Evolutionary conservation across 768 basidiomycete species (phyloP), one percentile per base, ranked within the genome.

Genomic region (Clitopilus passeckerianus): DNA sequence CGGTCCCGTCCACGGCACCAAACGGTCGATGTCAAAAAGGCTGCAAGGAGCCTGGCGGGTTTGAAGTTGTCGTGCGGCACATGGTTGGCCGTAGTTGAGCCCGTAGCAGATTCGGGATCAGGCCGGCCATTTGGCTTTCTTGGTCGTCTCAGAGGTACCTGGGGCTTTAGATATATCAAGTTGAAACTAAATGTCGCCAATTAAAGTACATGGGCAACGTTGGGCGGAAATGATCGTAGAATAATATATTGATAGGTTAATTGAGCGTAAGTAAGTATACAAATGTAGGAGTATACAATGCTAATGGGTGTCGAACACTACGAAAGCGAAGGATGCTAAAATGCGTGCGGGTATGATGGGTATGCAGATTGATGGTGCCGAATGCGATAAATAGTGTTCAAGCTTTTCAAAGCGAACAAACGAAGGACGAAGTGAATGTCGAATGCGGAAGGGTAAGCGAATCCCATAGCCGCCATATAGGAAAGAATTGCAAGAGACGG

Each of bases 301-400:
- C 46, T 50, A 50, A 23, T 50, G 37, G n/a, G 46, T 50, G 18
- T 50, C 6, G 9, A 56, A 35, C 34, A n/a, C 8, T 34, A 41
- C n/a, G 46, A 62, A 37, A 63, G 63, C 63, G 57, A 64, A 58
- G 56, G 59, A 43, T 41, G 54, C 55, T 62, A 53, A 63, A 61
- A 59, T 33, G 61, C 52, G 22, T 43, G 59, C 60, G 54, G 58
- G 56, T 60, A 33, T 52, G 56, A 44, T 37, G 35, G 54, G 61
- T 65, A 63, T 67, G 58, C 43, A 22, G 57, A 62, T 56, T 56
- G 58, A 56, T 34, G 34, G 34, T 55, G 59, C n/a, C 57, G 60
- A 66, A 64, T 34, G 44, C 15, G 57, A 63, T 66, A 63, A 63
- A 62, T 61, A 62, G 24, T 14, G 27, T 24, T 8, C 33, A 57